Base-by-base conservation (phyloP, 768 basidiomycete species). In the Lentinus brumalis region DNA sequence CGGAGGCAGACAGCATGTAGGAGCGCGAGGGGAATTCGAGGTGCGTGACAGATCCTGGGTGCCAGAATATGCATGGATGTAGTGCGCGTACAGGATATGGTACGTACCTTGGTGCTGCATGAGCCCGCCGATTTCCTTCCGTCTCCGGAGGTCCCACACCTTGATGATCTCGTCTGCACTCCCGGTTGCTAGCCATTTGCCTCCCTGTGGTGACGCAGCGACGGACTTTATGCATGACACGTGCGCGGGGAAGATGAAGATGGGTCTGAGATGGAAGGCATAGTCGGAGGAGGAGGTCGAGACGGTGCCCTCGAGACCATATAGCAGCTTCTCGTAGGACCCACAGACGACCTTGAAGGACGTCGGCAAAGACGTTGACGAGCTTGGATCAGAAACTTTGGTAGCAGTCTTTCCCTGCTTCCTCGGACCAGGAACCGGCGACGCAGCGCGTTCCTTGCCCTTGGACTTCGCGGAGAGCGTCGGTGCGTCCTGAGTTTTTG, bases 231-330 rank as follows among this genome's bases (percentile, higher is more conserved):
- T 89, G 68, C 87, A 94, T 2, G 92, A 94, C 46, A 96, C 86
- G 71, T 99, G 97, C 0, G 97, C 97, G 31, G 97, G 96, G 76
- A 99, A 99, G 63, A 94, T 92, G 75, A 99, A 99, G 46, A 92
- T 82, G 0, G 97, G 94, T 56, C 86, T 85, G 31, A 96, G 69
- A 21, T 72, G 63, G 55, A 79, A 78, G 52, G 70, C 67, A 62
- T 74, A 73, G 29, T 70, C 68, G 50, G 71, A 53, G 44, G 67
- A 67, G 3, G 11, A 11, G 11, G 4, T 72, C 58, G 57, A 69
- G 47, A 84, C 76, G 0, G 83, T 78, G 39, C 89, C 93, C 60
- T 93, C 83, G 16, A 97, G 78, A 12, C 96, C 96, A 67, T 97
- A 98, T 16, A 99, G 81, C 15, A 98, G 80, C 69, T 96, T 97